A percentile compares a stretch with the other conserved stretches of the same genome.
Evolutionary conservation across 2,329 filamentous ascomycete species (phyloP).

Genomic region (Aspergillaceae sp.): DNA sequence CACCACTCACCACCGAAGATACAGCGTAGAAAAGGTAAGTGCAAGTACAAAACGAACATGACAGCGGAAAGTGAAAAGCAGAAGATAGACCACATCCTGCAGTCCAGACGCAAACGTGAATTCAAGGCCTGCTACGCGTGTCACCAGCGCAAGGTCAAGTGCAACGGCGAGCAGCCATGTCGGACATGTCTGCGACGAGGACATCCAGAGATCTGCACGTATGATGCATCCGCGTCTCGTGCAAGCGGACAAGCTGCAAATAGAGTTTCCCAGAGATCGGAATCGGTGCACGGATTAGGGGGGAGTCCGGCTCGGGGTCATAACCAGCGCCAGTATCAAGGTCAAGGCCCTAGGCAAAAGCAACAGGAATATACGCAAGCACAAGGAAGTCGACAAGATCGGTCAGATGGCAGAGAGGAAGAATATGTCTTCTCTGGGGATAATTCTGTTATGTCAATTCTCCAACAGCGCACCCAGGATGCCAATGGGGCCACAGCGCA

Average conservation of each 20-base stretch:
- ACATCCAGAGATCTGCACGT: constrained; percentile 23
- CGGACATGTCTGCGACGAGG: constrained; percentile 19
- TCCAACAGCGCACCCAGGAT: constrained; percentile 19
- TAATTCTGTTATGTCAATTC: constrained; percentile 24
- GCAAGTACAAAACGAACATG: too few species aligned
- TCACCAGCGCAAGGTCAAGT: constrained; percentile 30
- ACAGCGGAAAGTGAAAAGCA: too few species aligned
- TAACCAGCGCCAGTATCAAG: too few species aligned
- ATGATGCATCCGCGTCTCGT: constrained; percentile 5
- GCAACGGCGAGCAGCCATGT: constrained; percentile 22
- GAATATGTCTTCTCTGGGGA: constrained; percentile 23
- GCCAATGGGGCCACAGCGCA: constrained; percentile 18
- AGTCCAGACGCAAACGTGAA: constrained; percentile 21
- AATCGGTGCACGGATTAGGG: too few species aligned
- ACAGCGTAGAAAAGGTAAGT: too few species aligned
- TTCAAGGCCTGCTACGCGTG: constrained; percentile 27
- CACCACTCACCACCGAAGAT: too few species aligned
- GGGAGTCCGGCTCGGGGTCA: too few species aligned
- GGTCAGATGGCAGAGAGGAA: constrained; percentile 5
- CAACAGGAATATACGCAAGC: neutral
- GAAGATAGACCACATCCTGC: constrained; percentile 22
- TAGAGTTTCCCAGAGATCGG: too few species aligned
- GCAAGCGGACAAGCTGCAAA: too few species aligned
- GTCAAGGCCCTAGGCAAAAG: neutral
- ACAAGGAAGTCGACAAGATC: neutral